Evolutionary conservation across 2,329 filamentous ascomycete species (phyloP).

Genomic region (Daldinia eschscholtzii): DNA sequence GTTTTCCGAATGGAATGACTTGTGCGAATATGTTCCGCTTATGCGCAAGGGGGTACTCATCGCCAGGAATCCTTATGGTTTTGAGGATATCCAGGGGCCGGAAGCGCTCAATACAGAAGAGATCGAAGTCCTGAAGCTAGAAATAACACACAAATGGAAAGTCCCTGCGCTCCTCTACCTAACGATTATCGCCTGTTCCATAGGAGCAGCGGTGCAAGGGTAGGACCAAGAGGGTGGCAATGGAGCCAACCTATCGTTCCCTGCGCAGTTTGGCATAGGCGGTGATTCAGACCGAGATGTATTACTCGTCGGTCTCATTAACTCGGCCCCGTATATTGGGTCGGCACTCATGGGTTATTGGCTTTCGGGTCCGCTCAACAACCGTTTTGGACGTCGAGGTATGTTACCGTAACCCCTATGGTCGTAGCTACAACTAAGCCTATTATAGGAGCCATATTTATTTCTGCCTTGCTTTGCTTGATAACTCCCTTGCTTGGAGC

Average conservation of each 20-base stretch:
- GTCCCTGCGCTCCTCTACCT: slow-evolving; percentile 74
- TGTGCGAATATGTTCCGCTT: slow-evolving; percentile 35
- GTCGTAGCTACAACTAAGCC: slow-evolving; percentile 5
- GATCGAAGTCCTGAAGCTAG: slow-evolving; percentile 65
- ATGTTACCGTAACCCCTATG: background rate
- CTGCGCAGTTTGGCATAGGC: slow-evolving; percentile 36
- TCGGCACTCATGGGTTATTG: slow-evolving; percentile 78
- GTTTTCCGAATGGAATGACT: slow-evolving; percentile 38
- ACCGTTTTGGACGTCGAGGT: slow-evolving; percentile 74
- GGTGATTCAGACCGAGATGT: slow-evolving; percentile 58
- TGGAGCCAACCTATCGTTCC: slow-evolving; percentile 72
- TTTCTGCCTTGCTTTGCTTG: slow-evolving; percentile 71
- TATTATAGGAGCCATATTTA: slow-evolving; percentile 61
- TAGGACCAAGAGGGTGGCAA: slow-evolving; percentile 78
- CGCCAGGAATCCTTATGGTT: slow-evolving; percentile 59
- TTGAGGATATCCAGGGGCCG: slow-evolving; percentile 56
- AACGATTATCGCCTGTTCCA: slow-evolving; percentile 64
- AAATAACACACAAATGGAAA: slow-evolving; percentile 74
- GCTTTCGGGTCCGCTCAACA: slow-evolving; percentile 78
- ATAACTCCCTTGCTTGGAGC: slow-evolving; percentile 63
- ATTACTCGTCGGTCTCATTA: slow-evolving; percentile 74
- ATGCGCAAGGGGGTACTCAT: slow-evolving; percentile 46
- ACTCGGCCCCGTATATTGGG: slow-evolving; percentile 71
- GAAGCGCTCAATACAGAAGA: slow-evolving; percentile 66
- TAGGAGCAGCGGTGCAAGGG: slow-evolving; percentile 72